Conservation (phyloP, 2,329 filamentous ascomycete genomes). For the Aspergillus novoparasiticus region DNA sequence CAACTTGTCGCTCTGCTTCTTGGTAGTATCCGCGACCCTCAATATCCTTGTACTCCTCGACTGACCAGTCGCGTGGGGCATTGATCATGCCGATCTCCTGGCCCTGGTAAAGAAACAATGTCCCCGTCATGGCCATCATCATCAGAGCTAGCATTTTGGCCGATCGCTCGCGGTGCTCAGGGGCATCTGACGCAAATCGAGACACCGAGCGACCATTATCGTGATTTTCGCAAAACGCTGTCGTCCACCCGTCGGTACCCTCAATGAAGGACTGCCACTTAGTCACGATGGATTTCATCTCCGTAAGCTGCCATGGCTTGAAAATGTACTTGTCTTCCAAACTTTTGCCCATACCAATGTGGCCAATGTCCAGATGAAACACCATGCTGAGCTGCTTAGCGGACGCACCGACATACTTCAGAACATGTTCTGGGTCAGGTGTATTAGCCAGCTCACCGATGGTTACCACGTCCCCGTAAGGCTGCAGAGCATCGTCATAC, state of each 20-base stretch:
- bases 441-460: conserved; percentile 71
- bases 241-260: conserved; percentile 57
- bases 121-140: conserved; percentile 54
- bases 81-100: conserved; percentile 65
- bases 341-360: conserved; percentile 54
- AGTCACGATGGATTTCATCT: conserved; percentile 53
- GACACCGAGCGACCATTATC: conserved; percentile 62
- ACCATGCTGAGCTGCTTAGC: conserved; percentile 69
- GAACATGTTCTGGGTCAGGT: conserved; percentile 59
- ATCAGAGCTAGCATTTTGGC: conserved; percentile 59
- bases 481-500: conserved; percentile 60
- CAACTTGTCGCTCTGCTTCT: conserved; percentile 33
- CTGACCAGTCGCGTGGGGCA: conserved; percentile 52
- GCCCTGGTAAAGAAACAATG: conserved; percentile 62
- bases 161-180: conserved; percentile 47
- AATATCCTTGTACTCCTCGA: conserved; percentile 46
- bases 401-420: conserved; percentile 61
- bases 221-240: conserved; percentile 66
- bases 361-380: conserved; percentile 54
- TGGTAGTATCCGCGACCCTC: conserved; percentile 55
- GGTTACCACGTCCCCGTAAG: conserved; percentile 61
- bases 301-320: conserved; percentile 48
- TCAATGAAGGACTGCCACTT: conserved; percentile 56
- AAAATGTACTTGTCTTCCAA: conserved; percentile 50
- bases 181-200: conserved; percentile 54